Evolutionary conservation across 179 eudicot genomes (phyloP).

Genomic region (Beta lomatogona): DNA sequence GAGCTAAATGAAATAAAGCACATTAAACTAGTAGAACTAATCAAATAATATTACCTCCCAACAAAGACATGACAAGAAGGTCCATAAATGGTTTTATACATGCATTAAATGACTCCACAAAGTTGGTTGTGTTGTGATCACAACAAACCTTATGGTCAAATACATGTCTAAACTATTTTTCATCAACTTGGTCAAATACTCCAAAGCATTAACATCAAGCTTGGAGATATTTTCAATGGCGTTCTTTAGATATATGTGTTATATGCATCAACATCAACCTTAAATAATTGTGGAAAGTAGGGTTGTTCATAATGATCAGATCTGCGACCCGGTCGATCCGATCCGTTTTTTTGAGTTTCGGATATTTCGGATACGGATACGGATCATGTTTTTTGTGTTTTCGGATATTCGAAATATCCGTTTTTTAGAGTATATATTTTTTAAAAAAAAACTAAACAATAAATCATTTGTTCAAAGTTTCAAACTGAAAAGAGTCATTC

Average conservation of each 20-base stretch:
- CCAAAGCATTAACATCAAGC: background rate
- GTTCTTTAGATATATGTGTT: background rate
- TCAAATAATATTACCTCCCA: background rate
- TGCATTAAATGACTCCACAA: conserved; percentile 14
- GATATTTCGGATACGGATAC: too few relatives aligned
- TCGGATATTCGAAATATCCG: too few relatives aligned
- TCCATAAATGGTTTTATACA: background rate
- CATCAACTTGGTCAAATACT: background rate
- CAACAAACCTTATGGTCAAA: background rate
- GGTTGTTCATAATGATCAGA: too few relatives aligned
- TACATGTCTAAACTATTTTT: background rate
- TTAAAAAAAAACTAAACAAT: too few relatives aligned
- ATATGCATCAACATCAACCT: conserved; percentile 5
- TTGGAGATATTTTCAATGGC: background rate
- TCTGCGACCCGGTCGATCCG: too few relatives aligned
- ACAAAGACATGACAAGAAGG: background rate
- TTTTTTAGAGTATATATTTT: too few relatives aligned
- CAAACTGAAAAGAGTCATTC: too few relatives aligned
- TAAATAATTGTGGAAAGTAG: background rate
- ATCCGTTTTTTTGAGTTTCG: too few relatives aligned
- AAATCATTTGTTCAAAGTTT: too few relatives aligned
- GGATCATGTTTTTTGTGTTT: too few relatives aligned
- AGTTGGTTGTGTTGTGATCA: conserved; percentile 13
- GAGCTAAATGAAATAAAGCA: too few relatives aligned
- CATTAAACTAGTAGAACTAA: background rate